Percentiles rank a stretch among this genome's conserved stretches.
Conservation (phyloP, 129 eudicot species). For the Dittrichia graveolens region DNA sequence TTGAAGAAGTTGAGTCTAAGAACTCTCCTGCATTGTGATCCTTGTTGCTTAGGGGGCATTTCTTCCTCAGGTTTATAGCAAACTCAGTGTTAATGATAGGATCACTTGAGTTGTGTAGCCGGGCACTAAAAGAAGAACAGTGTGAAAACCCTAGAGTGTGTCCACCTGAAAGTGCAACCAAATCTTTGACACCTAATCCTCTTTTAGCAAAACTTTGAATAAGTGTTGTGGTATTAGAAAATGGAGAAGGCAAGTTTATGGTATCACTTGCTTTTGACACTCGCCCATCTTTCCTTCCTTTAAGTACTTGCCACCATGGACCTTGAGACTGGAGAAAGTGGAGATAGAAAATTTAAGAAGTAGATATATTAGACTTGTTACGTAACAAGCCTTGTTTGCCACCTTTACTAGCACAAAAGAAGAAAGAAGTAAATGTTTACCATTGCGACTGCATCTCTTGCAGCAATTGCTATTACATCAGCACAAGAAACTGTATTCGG, state of each 20-base stretch:
- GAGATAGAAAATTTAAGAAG: neutral
- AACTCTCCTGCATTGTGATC: slow-evolving; percentile 68
- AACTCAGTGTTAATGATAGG: slow-evolving; percentile 58
- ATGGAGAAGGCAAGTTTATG: slow-evolving; percentile 65
- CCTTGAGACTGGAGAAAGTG: slow-evolving; percentile 59
- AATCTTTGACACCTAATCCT: slow-evolving; percentile 60
- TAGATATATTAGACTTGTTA: neutral
- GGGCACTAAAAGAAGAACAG: slow-evolving; percentile 64
- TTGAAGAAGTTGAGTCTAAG: slow-evolving; percentile 65
- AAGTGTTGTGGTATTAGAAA: slow-evolving; percentile 62
- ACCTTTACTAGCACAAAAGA: neutral
- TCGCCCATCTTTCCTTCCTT: slow-evolving; percentile 84
- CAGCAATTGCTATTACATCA: slow-evolving; percentile 73
- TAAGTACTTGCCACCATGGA: slow-evolving; percentile 74
- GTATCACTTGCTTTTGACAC: slow-evolving; percentile 74
- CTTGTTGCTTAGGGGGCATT: slow-evolving; percentile 57
- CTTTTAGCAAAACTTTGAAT: slow-evolving; percentile 64
- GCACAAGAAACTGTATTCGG: slow-evolving; percentile 85
- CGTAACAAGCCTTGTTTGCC: neutral
- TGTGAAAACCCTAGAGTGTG: slow-evolving; percentile 93
- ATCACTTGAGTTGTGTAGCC: slow-evolving; percentile 63
- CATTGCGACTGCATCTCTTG: slow-evolving; percentile 72
- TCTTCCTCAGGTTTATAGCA: slow-evolving; percentile 46
- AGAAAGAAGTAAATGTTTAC: slow-evolving; percentile 28
- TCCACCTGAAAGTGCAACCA: slow-evolving; percentile 85